Percentiles rank a stretch among this genome's conserved stretches.
These are phyloP conservation scores for Amphichorda felina DNA, from an alignment of 2,329 filamentous ascomycete species.

Conservation along the genomic window DNA sequence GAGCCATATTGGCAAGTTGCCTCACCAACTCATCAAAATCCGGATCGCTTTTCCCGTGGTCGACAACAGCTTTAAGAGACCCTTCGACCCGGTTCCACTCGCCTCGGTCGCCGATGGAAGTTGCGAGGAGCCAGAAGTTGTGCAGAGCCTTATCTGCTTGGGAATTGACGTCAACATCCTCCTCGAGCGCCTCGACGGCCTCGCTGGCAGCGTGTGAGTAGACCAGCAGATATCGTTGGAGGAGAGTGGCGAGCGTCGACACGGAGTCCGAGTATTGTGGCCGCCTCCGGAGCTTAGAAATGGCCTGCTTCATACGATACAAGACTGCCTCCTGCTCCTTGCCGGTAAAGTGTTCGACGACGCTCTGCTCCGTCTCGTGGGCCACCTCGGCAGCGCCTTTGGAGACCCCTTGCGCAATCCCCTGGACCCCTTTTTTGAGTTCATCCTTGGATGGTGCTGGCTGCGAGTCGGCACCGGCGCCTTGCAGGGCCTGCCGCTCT, in stretches of 20 bases:
- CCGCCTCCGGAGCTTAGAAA: slow-evolving; percentile 61
- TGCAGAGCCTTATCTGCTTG: slow-evolving; percentile 64
- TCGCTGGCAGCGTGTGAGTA: slow-evolving; percentile 67
- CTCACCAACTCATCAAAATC: too few species aligned
- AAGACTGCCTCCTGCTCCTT: slow-evolving; percentile 64
- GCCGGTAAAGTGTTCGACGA: slow-evolving; percentile 57
- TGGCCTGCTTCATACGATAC: slow-evolving; percentile 63
- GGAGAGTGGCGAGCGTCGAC: slow-evolving; percentile 60
- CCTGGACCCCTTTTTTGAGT: too few species aligned
- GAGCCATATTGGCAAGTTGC: too few species aligned
- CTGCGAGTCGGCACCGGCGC: too few species aligned
- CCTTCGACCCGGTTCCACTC: too few species aligned
- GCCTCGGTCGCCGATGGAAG: slow-evolving; percentile 68
- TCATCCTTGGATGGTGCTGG: too few species aligned
- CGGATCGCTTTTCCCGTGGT: too few species aligned
- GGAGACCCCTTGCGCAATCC: too few species aligned
- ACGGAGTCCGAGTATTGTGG: slow-evolving; percentile 81
- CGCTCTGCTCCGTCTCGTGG: too few species aligned
- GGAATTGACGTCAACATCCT: slow-evolving; percentile 61
- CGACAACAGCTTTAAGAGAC: too few species aligned
- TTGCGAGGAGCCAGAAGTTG: slow-evolving; percentile 72
- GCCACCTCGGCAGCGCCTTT: too few species aligned
- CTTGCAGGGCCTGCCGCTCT: too few species aligned
- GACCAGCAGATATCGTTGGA: slow-evolving; percentile 65
- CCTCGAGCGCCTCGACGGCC: slow-evolving; percentile 51